Percentiles rank a stretch among this genome's conserved stretches.
These are phyloP conservation scores for Cucurbita ficifolia DNA, from an alignment of 306 rosid species.

Conservation along the genomic window DNA sequence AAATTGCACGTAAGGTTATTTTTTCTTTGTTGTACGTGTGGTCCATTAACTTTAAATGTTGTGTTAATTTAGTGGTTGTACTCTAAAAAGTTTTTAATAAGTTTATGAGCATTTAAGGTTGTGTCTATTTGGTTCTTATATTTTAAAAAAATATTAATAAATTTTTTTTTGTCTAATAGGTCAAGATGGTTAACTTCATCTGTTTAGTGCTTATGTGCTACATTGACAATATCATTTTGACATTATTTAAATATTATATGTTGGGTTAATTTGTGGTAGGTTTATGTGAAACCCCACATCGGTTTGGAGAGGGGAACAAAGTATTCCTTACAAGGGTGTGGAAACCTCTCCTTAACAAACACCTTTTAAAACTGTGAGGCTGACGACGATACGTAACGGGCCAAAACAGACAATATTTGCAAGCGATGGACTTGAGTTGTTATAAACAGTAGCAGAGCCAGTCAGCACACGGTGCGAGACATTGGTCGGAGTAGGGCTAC, in stretches of 20 bases:
- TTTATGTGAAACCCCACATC: neutral
- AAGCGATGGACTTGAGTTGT: no score
- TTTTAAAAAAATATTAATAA: neutral
- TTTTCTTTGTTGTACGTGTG: neutral
- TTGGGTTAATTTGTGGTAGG: neutral
- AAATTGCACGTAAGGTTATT: slow-evolving; percentile 59
- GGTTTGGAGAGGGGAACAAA: no score
- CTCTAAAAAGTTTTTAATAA: neutral
- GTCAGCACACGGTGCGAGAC: no score
- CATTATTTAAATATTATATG: neutral
- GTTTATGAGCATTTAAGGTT: neutral
- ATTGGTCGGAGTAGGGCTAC: no score
- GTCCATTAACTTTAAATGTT: neutral
- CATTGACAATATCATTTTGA: neutral
- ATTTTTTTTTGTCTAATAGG: neutral
- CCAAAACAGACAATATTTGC: no score
- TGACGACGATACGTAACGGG: no score
- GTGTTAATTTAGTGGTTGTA: neutral
- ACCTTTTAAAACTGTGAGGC: no score
- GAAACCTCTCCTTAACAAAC: no score
- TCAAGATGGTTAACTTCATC: neutral
- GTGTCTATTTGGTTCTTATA: neutral
- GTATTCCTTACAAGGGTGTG: no score
- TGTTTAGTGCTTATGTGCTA: neutral
- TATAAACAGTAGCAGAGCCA: no score